Base-by-base conservation (phyloP, 331 rosid species). In the Saraca asoca region DNA sequence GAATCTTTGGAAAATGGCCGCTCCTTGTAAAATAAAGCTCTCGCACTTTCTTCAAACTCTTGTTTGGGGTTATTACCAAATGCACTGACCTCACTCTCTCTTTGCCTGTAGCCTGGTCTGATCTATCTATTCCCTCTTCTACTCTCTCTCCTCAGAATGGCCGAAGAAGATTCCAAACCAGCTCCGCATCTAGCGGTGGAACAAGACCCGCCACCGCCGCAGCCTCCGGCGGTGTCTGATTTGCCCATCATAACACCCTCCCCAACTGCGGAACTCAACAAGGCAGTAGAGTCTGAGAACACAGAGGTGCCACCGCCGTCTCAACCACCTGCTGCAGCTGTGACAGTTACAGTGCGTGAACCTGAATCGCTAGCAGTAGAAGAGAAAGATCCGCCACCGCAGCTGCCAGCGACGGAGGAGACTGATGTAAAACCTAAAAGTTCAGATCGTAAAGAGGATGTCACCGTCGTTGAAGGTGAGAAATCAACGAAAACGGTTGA, bases 81-180 rank as follows among this genome's bases (percentile, higher is more conserved):
- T 24, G 31, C 31, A 24, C 31, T 1, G 31, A 3, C 3, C 31
- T 1, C 31, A 3, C 31, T 24, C 31, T 24, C 31, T 24, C 1
- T 3, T 24, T 24, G 2, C 31, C 3, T 24, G 1, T 1, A 24
- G 3, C 31, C 31, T 3, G 1, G 31, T 24, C 31, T 24, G 31
- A 1, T 24, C 31, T 39, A 2, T 39, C 43, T 39, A 6, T 8
- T 13, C 2, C 19, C 7, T 39, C 1, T 7, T 17, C 44, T 17
- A n/a, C 5, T 39, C 43, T 34, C 6, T 59, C 42, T 49, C 52
- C 12, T 49, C 58, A 39, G 15, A 57, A 77, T 66, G 77, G 67
- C 88, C 15, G 86, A 86, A 6, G 72, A 60, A 31, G 57, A 75
- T 24, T 66, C 81, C 17, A 53, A 52, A 24, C 53, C 73, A 43